phyloP scores from a whole-genome alignment of 768 basidiomycete genomes.

The Tubosaeta sp. region DNA sequence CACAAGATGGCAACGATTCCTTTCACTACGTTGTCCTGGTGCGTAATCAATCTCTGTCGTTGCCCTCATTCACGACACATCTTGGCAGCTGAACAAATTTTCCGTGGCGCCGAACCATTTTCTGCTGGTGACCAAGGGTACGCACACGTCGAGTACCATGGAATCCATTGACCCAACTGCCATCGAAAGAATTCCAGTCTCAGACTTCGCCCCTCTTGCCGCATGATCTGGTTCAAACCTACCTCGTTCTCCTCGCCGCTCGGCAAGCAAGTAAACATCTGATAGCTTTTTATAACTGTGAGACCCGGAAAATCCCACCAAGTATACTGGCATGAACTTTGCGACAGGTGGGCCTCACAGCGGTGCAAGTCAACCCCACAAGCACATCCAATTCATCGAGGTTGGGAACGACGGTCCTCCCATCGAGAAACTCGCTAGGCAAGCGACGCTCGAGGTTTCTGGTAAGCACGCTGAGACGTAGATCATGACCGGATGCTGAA shows the following conservation, averaged over 20 bases:
- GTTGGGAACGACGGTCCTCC: constrained; percentile 64
- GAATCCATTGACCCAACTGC: neutral
- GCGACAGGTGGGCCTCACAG: constrained; percentile 64
- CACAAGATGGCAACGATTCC: constrained; percentile 44
- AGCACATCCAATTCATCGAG: constrained; percentile 87
- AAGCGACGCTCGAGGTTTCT: constrained; percentile 48
- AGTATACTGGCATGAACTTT: neutral
- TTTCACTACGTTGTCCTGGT: constrained; percentile 70
- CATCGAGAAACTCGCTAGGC: constrained; percentile 64
- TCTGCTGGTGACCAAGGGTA: constrained; percentile 82
- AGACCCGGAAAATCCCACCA: constrained; percentile 13
- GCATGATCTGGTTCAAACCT: constrained; percentile 71
- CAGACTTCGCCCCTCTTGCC: constrained; percentile 82
- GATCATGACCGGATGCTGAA: constrained; percentile 1
- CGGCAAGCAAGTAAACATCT: constrained; percentile 52
- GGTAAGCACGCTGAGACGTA: constrained; percentile 12
- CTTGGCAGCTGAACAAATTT: constrained; percentile 76
- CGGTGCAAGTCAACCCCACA: constrained; percentile 88
- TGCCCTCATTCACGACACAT: constrained; percentile 1
- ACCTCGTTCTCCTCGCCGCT: constrained; percentile 69
- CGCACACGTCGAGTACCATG: constrained; percentile 5
- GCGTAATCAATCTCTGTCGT: constrained; percentile 18
- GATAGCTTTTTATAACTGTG: constrained; percentile 92
- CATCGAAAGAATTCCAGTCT: constrained; percentile 56
- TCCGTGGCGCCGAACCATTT: constrained; percentile 83